Evolutionary conservation across 179 eudicot genomes (phyloP).

Genomic region (Camellia oleifera): DNA sequence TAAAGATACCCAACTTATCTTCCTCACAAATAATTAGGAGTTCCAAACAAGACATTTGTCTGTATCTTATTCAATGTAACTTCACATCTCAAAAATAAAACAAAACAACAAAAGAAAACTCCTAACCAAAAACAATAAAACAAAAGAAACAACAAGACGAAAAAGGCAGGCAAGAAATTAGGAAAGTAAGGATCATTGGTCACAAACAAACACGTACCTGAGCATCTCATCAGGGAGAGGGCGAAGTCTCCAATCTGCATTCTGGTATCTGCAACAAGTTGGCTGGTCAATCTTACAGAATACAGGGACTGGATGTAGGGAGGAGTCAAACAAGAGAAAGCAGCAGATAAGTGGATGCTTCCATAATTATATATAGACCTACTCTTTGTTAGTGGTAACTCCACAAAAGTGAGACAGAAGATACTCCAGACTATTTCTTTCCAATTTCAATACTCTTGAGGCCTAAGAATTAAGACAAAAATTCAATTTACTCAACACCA

Average conservation of each 20-base stretch:
- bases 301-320: background rate
- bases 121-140: background rate
- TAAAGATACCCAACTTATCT: too few relatives aligned
- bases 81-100: too few relatives aligned
- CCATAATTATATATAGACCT: constrained; percentile 21
- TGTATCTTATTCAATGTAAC: too few relatives aligned
- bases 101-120: background rate
- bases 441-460: constrained; percentile 86
- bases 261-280: constrained; percentile 75
- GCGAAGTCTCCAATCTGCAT: constrained; percentile 97
- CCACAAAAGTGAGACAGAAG: constrained; percentile 79
- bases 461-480: constrained; percentile 43
- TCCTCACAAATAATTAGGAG: too few relatives aligned
- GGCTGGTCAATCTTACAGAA: background rate
- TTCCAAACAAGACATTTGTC: too few relatives aligned
- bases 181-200: background rate
- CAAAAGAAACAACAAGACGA: background rate
- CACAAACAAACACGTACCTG: constrained; percentile 38
- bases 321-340: background rate
- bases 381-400: constrained; percentile 95
- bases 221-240: constrained; percentile 91
- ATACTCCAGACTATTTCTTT: constrained; percentile 84
- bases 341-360: background rate
- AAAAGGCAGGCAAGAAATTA: background rate
- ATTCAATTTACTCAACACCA: background rate